Base-by-base conservation (phyloP, 2,329 filamentous ascomycete genomes). In the Hypoxylon sp. region DNA sequence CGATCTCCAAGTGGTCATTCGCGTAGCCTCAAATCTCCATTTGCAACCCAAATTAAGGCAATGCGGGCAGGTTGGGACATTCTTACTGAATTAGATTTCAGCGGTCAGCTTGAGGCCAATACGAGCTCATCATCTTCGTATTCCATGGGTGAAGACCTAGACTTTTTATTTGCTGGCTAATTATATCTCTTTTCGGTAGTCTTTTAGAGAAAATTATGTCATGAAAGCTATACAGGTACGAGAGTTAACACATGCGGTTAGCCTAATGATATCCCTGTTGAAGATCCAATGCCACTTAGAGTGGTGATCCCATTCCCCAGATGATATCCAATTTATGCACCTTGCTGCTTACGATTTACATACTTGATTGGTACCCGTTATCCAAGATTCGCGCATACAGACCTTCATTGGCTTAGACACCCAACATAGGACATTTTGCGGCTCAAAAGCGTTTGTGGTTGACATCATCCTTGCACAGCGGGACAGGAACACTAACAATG, bases 51-150 rank as follows among this genome's bases (percentile, higher is more conserved):
- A 38, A 43, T 43, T 30, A 19, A 28, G 53, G 28, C 14, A 36
- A 48, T n/a, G 11, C 3, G 17, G 28, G 13, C 5, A 23, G 30
- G 3, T 32, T 48, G n/a, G 11, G 17, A 21, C 36, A 38, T 46
- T 49, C 2, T 36, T 32, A 28, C 11, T 32, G 38, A 17, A 34
- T 30, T 25, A 21, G 36, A 25, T 19, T 9, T 5, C 13, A 21
- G 45, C 46, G n/a, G 46, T 58, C 48, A 58, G 38, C 43, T 19
- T 28, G 25, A 34, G 43, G 51, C 11, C 51, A 63, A 64, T 53
- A 59, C 61, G 61, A 64, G 41, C 21, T 51, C 30, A 32, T 41
- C 14, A 5, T 25, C 34, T 63, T 63, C 60, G 60, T 58, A 63
- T 63, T 52, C 17, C 30, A 45, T 11, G 36, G 36, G 17, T 63